Conservation (phyloP, 176 grass and related monocot genomes). For the Elaeis guineensis region DNA sequence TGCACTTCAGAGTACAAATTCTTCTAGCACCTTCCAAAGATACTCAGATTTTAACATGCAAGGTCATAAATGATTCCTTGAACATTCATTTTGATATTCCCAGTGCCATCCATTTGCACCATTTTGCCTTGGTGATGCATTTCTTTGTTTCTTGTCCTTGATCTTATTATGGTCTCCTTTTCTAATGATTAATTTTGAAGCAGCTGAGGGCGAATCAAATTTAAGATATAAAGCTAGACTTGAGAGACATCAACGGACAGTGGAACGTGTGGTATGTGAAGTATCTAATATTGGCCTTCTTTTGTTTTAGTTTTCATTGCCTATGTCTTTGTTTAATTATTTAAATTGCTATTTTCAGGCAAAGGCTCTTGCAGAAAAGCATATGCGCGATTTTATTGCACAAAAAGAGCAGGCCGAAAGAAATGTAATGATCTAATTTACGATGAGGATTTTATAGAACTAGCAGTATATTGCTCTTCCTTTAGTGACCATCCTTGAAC, state of each 20-base stretch:
- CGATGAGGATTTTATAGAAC: slow-evolving; percentile 2
- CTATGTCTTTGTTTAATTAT: neutral
- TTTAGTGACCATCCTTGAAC: slow-evolving; percentile 1
- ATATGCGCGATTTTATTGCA: slow-evolving; percentile 3
- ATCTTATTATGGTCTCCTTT: too few species aligned
- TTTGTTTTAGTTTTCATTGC: too few species aligned
- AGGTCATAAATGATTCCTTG: slow-evolving; percentile 29
- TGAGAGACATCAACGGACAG: slow-evolving; percentile 77
- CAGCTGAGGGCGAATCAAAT: slow-evolving; percentile 62
- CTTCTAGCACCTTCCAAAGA: slow-evolving; percentile 31
- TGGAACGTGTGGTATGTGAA: slow-evolving; percentile 70
- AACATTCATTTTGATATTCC: neutral
- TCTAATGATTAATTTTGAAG: slow-evolving; percentile 18
- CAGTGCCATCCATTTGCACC: too few species aligned
- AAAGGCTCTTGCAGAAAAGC: slow-evolving; percentile 48
- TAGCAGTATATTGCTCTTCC: slow-evolving; percentile 16
- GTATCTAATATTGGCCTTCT: neutral
- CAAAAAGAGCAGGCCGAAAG: slow-evolving; percentile 25
- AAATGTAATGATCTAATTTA: slow-evolving; percentile 50
- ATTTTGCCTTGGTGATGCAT: too few species aligned
- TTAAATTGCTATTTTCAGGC: slow-evolving; percentile 43
- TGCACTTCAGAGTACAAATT: slow-evolving; percentile 36
- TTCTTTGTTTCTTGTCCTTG: too few species aligned
- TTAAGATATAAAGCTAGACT: slow-evolving; percentile 80
- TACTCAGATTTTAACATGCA: slow-evolving; percentile 31